Conservation (phyloP, 2,329 filamentous ascomycete genomes). For the Chaetomiaceae sp. region DNA sequence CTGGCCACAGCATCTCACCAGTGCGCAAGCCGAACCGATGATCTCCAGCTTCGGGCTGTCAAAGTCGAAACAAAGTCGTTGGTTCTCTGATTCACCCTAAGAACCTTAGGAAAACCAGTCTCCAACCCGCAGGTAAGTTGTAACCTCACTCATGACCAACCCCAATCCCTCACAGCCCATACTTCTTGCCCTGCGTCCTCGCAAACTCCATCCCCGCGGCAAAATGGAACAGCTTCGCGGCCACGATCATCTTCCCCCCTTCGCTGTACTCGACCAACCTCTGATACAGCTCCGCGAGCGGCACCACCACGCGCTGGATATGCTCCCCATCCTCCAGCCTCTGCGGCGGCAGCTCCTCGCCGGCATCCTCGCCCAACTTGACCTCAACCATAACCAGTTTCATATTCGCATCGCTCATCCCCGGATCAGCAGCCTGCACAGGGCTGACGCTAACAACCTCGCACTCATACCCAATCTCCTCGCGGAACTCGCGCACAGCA, state of each 20-base stretch:
- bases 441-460: constrained; percentile 44
- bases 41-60: too few species aligned
- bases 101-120: too few species aligned
- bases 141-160: background rate
- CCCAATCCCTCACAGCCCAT: constrained; percentile 4
- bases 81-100: too few species aligned
- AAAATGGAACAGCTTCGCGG: constrained; percentile 57
- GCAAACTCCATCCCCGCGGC: constrained; percentile 52
- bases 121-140: too few species aligned
- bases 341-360: constrained; percentile 48
- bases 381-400: constrained; percentile 57
- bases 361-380: constrained; percentile 43
- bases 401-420: constrained; percentile 57
- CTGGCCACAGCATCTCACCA: too few species aligned
- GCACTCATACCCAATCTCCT: constrained; percentile 55
- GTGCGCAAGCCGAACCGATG: too few species aligned
- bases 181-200: constrained; percentile 25
- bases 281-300: constrained; percentile 51
- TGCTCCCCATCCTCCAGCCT: constrained; percentile 56
- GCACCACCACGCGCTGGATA: constrained; percentile 56
- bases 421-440: constrained; percentile 52
- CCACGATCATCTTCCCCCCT: constrained; percentile 47
- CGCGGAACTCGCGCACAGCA: constrained; percentile 49
- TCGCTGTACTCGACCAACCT: constrained; percentile 43
- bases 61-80: too few species aligned